Conservation (phyloP, 2,329 filamentous ascomycete species). For the Falciphora oryzae region DNA sequence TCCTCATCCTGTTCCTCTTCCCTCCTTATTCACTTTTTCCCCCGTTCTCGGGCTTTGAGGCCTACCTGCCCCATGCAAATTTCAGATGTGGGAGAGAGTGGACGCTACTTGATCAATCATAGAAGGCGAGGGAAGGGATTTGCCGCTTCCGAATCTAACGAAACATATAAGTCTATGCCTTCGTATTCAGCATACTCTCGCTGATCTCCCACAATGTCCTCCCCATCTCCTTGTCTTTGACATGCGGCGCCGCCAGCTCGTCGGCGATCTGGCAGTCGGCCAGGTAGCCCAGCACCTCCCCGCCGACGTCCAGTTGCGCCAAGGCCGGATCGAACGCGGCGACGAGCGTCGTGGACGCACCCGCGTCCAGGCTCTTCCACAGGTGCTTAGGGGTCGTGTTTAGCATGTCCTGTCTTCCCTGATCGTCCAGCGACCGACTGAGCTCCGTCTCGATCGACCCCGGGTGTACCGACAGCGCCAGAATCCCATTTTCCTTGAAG, state of each 20-base stretch:
- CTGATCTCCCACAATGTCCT: slow-evolving; percentile 40
- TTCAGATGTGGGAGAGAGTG: no score
- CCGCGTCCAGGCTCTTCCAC: slow-evolving; percentile 32
- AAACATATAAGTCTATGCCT: background rate
- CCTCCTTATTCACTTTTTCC: no score
- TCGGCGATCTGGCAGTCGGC: slow-evolving; percentile 32
- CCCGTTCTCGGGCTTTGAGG: no score
- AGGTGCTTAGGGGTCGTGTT: slow-evolving; percentile 21
- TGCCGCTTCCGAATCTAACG: no score
- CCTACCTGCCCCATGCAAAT: no score
- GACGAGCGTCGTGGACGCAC: slow-evolving; percentile 33
- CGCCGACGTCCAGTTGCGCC: slow-evolving; percentile 16
- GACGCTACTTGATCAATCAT: no score
- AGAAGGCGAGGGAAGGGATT: no score
- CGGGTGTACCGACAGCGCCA: slow-evolving; percentile 29
- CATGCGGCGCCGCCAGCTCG: slow-evolving; percentile 23
- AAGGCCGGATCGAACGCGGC: slow-evolving; percentile 35
- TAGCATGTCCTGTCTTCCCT: slow-evolving; percentile 19
- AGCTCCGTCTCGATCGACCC: slow-evolving; percentile 26
- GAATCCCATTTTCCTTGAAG: slow-evolving; percentile 16
- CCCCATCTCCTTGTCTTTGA: slow-evolving; percentile 28
- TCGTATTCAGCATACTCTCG: slow-evolving; percentile 23
- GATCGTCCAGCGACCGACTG: slow-evolving; percentile 20
- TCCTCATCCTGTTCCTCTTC: no score
- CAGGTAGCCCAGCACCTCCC: slow-evolving; percentile 31